These are phyloP conservation scores for Dryas alaskensis DNA, from an alignment of 306 rosid genomes.

Conservation along the genomic window DNA sequence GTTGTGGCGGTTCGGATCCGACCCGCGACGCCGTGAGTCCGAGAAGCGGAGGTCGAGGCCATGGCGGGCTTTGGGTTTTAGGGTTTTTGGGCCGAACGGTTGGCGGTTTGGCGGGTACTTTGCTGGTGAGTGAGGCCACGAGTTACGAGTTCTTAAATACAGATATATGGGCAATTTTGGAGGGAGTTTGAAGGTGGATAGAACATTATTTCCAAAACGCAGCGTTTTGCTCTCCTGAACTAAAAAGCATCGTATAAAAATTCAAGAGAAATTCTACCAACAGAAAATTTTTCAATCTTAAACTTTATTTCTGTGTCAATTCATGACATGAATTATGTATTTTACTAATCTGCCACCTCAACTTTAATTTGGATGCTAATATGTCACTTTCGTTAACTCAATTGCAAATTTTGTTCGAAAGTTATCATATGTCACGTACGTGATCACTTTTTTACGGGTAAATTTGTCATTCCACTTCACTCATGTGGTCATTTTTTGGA, in stretches of 20 bases:
- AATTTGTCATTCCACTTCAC: too few species aligned
- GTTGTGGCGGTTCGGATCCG: constrained; percentile 51
- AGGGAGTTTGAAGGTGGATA: constrained; percentile 4
- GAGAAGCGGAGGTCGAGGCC: constrained; percentile 63
- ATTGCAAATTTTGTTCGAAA: too few species aligned
- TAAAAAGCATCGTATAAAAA: background rate
- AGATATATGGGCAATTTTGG: background rate
- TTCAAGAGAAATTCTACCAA: too few species aligned
- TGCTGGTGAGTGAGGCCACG: background rate
- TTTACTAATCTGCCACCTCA: too few species aligned
- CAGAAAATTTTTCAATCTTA: too few species aligned
- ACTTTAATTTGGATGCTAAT: too few species aligned
- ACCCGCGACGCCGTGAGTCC: constrained; percentile 27
- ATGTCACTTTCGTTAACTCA: too few species aligned
- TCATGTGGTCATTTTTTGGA: too few species aligned
- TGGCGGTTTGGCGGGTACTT: constrained; percentile 1
- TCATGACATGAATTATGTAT: too few species aligned
- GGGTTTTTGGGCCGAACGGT: constrained; percentile 8
- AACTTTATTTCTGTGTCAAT: too few species aligned
- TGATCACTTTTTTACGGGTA: too few species aligned
- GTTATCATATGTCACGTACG: too few species aligned
- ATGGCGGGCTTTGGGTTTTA: constrained; percentile 23
- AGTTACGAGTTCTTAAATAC: background rate
- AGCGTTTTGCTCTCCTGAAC: background rate
- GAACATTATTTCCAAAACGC: background rate